Evolutionary conservation across 2,329 filamentous ascomycete genomes (phyloP).

Genomic region (Penicillium oxalicum): DNA sequence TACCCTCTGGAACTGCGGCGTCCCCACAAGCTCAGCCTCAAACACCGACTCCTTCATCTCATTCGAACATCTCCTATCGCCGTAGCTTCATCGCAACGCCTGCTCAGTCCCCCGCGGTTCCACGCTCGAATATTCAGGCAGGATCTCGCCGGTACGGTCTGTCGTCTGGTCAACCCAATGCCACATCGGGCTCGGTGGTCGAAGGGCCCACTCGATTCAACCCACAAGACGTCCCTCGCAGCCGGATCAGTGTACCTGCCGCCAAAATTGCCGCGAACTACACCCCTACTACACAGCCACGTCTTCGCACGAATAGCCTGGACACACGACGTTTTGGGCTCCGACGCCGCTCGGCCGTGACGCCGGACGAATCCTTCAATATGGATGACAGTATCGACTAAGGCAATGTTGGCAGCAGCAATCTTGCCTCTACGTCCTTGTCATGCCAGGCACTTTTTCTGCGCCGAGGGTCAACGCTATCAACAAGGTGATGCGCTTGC

Average conservation of each 20-base stretch:
- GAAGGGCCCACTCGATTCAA: constrained; percentile 19
- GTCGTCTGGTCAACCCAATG: constrained; percentile 17
- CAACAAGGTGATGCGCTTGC: too few species aligned
- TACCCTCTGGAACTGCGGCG: constrained; percentile 16
- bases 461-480: too few species aligned
- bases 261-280: constrained; percentile 33
- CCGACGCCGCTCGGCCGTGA: constrained; percentile 25
- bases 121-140: constrained; percentile 37
- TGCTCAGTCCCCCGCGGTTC: constrained; percentile 31
- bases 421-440: neutral
- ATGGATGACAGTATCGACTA: constrained; percentile 30
- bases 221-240: constrained; percentile 23
- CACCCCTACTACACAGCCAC: constrained; percentile 34
- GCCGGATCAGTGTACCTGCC: constrained; percentile 31
- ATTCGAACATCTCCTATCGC: constrained; percentile 34
- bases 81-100: constrained; percentile 32
- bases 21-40: constrained; percentile 20
- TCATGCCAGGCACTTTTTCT: neutral
- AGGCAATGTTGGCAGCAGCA: neutral
- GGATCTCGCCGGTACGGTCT: constrained; percentile 38
- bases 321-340: constrained; percentile 32
- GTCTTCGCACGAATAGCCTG: constrained; percentile 34
- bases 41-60: constrained; percentile 25
- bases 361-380: constrained; percentile 22
- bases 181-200: constrained; percentile 14